Base-by-base conservation (phyloP, 208 protist species). In the Trypanosoma scelopori region DNA sequence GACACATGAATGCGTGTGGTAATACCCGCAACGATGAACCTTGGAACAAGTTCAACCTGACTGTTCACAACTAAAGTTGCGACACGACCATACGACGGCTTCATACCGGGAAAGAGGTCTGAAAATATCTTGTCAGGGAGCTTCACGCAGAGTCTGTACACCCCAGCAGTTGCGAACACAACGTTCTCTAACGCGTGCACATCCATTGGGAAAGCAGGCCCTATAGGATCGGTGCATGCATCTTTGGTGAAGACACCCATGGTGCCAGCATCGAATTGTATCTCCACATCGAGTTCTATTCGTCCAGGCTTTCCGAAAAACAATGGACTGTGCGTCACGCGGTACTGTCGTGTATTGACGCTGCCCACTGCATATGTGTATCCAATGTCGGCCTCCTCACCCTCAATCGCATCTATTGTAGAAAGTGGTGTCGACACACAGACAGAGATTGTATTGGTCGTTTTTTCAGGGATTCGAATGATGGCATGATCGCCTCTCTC, bases 381-480 rank as follows among this genome's bases (percentile, higher is more conserved):
- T 6, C 48, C 56, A 1, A 6, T 12, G 43, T 69, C 69, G 18
- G 30, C 45, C 56, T 57, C 71, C 51, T 53, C 59, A 27, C 32
- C 72, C 55, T 35, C 11, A 18, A 37, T 11, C 11, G 9, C 1
- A 3, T 4, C 3, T 0, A 27, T 57, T 3, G 35, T 52, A 50
- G 63, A 69, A 30, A 77, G 35, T 15, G 78, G 78, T 25, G 83
- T 87, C 11, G 84, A 87, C 7, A 91, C 65, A 52, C 84, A 91
- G 15, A 75, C 63, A 62, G 62, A 81, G 15, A 80, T 61, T 7
- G 48, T 69, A 7, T 59, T 41, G 0, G 73, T 56, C 0, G 76
- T 70, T 52, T 68, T 62, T 27, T 71, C 57, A n/a, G 84, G 71
- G 9, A 87, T 68, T 42, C 71, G 74, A 41, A 91, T 76, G 12